Percentiles rank a stretch among this genome's conserved stretches.
Conservation (phyloP, 2,329 filamentous ascomycete species). For the Diaporthe eres region DNA sequence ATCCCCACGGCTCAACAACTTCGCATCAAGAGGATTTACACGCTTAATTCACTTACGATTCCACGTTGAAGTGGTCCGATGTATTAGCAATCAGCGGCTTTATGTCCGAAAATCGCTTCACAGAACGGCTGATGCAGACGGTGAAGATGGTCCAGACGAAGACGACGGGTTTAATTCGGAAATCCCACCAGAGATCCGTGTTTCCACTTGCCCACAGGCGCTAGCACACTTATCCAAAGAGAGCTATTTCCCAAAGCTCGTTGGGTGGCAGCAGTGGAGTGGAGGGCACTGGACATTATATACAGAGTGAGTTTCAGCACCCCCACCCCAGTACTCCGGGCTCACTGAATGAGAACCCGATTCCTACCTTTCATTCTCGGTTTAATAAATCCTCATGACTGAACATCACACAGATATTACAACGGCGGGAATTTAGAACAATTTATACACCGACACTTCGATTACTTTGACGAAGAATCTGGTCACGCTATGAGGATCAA, state of each 20-base stretch:
- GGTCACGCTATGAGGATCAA: neutral
- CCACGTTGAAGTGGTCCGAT: neutral
- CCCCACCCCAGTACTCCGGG: neutral
- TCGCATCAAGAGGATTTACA: neutral
- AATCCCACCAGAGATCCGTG: constrained; percentile 9
- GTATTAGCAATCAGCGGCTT: neutral
- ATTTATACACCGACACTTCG: neutral
- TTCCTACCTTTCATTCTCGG: neutral
- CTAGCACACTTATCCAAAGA: neutral
- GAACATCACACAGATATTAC: neutral
- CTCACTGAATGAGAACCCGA: neutral
- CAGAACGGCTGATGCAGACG: neutral
- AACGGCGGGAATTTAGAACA: neutral
- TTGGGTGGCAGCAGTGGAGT: constrained; percentile 14
- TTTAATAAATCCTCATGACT: neutral
- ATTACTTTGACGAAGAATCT: neutral
- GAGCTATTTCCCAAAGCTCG: neutral
- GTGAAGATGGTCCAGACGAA: neutral
- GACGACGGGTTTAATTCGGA: neutral
- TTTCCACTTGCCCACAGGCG: constrained; percentile 4
- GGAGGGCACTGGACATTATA: neutral
- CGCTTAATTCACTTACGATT: neutral
- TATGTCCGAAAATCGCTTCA: neutral
- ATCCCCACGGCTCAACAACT: neutral
- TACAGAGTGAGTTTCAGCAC: neutral